phyloP scores from a whole-genome alignment of 179 eudicot genomes.

The Silene noctiflora region DNA sequence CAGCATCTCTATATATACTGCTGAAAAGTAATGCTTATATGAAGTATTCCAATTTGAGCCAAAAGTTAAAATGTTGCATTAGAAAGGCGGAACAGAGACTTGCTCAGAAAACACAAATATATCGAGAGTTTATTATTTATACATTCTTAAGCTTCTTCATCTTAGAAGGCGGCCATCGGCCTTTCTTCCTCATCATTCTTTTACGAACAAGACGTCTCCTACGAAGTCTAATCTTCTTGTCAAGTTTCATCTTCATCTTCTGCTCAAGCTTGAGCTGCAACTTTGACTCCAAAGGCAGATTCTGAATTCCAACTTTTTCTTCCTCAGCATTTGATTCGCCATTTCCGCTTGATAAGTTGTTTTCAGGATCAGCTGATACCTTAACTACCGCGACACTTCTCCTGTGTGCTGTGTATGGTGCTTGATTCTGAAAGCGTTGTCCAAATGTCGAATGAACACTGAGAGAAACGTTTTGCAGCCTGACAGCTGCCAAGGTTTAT shows the following conservation, averaged over 20 bases:
- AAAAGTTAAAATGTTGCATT: conserved; percentile 5
- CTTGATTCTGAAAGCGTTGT: conserved; percentile 27
- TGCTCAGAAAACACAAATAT: background rate
- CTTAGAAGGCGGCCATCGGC: conserved; percentile 97
- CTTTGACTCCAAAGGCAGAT: conserved; percentile 86
- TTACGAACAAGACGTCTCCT: conserved; percentile 74
- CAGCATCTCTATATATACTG: conserved; percentile 15
- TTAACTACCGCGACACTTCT: conserved; percentile 37
- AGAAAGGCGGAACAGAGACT: background rate
- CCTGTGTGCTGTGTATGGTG: conserved; percentile 32
- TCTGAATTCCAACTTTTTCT: conserved; percentile 43
- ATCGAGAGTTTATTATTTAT: conserved; percentile 25
- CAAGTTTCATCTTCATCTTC: conserved; percentile 67
- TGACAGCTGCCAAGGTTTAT: conserved; percentile 29
- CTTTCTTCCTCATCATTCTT: conserved; percentile 80
- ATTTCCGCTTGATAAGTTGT: conserved; percentile 32
- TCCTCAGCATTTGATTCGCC: conserved; percentile 34
- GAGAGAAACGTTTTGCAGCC: conserved; percentile 35
- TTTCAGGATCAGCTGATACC: conserved; percentile 49
- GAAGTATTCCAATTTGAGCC: background rate
- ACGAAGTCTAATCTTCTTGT: conserved; percentile 75
- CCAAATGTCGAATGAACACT: conserved; percentile 27
- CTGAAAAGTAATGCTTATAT: background rate
- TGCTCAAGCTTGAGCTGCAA: conserved; percentile 58
- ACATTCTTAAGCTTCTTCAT: conserved; percentile 87